A percentile compares a stretch with the other conserved stretches of the same genome.
These are phyloP conservation scores for Graphilbum ipis-grandicollis DNA, from an alignment of 2,329 filamentous ascomycete species.

Conservation along the genomic window DNA sequence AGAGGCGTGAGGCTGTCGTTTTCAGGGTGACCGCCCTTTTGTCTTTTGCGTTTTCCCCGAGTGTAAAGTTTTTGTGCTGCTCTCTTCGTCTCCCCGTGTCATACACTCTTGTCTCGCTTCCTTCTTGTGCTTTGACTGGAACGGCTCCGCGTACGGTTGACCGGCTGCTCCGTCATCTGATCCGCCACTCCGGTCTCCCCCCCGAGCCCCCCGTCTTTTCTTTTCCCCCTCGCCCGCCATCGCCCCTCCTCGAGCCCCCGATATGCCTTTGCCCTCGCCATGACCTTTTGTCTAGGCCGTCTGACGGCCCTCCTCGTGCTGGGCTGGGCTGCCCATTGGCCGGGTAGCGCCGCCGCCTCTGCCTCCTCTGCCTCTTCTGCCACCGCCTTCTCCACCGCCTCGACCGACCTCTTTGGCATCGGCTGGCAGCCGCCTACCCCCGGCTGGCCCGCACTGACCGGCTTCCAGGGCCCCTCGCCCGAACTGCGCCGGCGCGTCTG, in stretches of 20 bases:
- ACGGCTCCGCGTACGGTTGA: too few species aligned
- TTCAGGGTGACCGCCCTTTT: too few species aligned
- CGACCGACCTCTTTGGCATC: background rate
- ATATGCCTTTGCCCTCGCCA: background rate
- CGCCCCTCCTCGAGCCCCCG: background rate
- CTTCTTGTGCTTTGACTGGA: too few species aligned
- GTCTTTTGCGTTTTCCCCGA: too few species aligned
- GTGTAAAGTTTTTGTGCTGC: too few species aligned
- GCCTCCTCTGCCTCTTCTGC: background rate
- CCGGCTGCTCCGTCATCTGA: too few species aligned
- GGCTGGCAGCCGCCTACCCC: conserved; percentile 5
- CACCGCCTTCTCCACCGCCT: background rate
- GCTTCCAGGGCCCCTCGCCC: conserved; percentile 4
- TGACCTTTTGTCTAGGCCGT: background rate
- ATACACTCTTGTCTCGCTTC: background rate
- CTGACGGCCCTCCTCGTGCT: background rate
- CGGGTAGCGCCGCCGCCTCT: too few species aligned
- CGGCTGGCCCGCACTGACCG: conserved; percentile 9
- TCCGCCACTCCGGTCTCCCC: too few species aligned
- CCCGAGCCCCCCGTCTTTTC: background rate
- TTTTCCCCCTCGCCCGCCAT: background rate
- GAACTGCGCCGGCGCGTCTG: conserved; percentile 12
- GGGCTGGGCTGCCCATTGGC: background rate
- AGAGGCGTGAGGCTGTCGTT: too few species aligned
- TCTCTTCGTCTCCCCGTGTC: too few species aligned